phyloP scores from a whole-genome alignment of 768 basidiomycete species.

The Scleroderma citrinum region DNA sequence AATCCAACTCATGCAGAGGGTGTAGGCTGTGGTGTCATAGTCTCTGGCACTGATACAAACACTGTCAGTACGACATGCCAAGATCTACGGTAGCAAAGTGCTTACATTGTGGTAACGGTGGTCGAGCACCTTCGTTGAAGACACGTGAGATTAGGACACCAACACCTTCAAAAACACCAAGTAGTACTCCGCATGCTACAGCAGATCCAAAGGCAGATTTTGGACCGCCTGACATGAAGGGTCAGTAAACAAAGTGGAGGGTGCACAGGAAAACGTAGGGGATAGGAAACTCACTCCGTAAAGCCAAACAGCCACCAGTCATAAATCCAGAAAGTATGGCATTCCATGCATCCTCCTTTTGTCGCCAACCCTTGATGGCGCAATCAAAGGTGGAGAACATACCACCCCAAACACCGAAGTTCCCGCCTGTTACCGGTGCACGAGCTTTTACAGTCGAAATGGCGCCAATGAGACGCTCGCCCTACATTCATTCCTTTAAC shows the following conservation, averaged over 20 bases:
- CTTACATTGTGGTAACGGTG: conserved; percentile 75
- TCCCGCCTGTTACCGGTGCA: conserved; percentile 96
- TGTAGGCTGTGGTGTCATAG: conserved; percentile 46
- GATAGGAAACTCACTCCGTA: conserved; percentile 65
- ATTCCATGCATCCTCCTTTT: conserved; percentile 99
- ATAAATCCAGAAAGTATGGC: conserved; percentile 97
- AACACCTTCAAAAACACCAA: conserved; percentile 93
- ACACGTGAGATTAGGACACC: conserved; percentile 88
- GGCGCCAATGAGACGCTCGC: conserved; percentile 91
- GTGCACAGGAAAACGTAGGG: not conserved
- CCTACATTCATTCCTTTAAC: conserved; percentile 39
- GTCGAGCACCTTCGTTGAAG: conserved; percentile 77
- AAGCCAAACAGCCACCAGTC: conserved; percentile 94
- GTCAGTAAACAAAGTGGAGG: conserved; percentile 7
- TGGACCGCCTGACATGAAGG: conserved; percentile 67
- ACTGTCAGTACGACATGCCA: conserved; percentile 2
- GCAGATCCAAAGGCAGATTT: conserved; percentile 89
- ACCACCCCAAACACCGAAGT: conserved; percentile 94
- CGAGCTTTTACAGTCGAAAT: conserved; percentile 96
- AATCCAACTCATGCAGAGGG: conserved; percentile 34
- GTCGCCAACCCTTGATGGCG: conserved; percentile 92
- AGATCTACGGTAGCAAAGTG: conserved; percentile 10
- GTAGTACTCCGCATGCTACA: conserved; percentile 89
- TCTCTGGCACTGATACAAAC: conserved; percentile 42
- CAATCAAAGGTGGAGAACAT: conserved; percentile 99